Conservation (phyloP, 768 basidiomycete species). For the Mycena capillaripes region DNA sequence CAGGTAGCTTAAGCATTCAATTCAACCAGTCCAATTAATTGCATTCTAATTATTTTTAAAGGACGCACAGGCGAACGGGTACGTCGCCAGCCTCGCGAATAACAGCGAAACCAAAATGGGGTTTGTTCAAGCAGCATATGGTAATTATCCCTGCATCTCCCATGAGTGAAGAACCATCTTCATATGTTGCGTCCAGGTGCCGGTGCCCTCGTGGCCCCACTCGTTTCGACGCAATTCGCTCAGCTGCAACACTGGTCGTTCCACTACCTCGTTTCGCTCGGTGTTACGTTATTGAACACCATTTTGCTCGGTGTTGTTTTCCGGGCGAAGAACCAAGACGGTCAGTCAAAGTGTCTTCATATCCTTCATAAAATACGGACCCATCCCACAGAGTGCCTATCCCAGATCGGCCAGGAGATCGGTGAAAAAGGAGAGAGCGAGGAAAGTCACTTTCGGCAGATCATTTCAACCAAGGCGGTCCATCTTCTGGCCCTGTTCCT, state of each 20-base stretch:
- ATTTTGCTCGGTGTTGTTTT: constrained; percentile 61
- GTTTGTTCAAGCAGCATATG: constrained; percentile 62
- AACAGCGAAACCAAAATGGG: constrained; percentile 62
- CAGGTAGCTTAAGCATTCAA: constrained; percentile 42
- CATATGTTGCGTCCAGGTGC: constrained; percentile 46
- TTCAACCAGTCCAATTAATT: too few relatives aligned
- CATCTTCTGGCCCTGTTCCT: constrained; percentile 58
- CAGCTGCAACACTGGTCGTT: constrained; percentile 64
- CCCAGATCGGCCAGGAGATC: constrained; percentile 55
- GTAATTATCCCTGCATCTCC: constrained; percentile 27
- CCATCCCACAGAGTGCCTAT: constrained; percentile 53
- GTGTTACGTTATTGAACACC: constrained; percentile 61
- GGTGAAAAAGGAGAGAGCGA: constrained; percentile 44
- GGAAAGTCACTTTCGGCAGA: constrained; percentile 49
- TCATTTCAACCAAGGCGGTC: constrained; percentile 51
- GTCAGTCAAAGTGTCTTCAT: constrained; percentile 44
- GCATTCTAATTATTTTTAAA: constrained; percentile 33
- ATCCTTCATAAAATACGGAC: background rate
- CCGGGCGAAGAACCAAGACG: constrained; percentile 65
- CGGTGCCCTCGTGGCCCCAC: constrained; percentile 64
- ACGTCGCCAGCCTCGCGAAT: constrained; percentile 57
- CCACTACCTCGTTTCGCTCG: constrained; percentile 68
- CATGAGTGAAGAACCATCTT: background rate
- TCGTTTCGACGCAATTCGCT: constrained; percentile 74
- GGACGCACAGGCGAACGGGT: constrained; percentile 66